These are phyloP conservation scores for Cyathus striatus DNA, from an alignment of 768 basidiomycete species.

Conservation along the genomic window DNA sequence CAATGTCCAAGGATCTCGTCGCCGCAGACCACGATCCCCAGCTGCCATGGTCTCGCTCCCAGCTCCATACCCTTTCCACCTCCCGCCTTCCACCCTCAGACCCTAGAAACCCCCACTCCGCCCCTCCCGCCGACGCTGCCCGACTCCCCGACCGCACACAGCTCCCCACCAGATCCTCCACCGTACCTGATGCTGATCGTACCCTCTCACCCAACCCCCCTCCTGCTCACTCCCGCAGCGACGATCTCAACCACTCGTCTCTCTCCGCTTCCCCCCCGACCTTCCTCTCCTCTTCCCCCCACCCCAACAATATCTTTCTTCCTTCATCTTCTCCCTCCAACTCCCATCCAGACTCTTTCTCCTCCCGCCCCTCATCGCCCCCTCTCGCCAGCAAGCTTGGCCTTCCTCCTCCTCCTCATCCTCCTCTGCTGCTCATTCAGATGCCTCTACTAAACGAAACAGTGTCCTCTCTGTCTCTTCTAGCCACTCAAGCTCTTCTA, in stretches of 20 bases:
- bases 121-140: conserved; percentile 27
- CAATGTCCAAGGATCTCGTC: too few relatives aligned
- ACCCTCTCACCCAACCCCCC: conserved; percentile 32
- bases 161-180: conserved; percentile 62
- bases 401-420: conserved; percentile 58
- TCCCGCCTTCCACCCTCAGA: conserved; percentile 7
- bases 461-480: conserved; percentile 48
- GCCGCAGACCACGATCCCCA: conserved; percentile 11
- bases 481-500: conserved; percentile 28
- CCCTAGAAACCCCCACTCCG: conserved; percentile 23
- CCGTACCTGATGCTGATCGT: conserved; percentile 52
- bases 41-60: conserved; percentile 20
- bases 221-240: conserved; percentile 56
- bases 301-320: too few relatives aligned
- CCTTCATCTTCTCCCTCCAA: too few relatives aligned
- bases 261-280: conserved; percentile 15
- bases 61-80: conserved; percentile 14
- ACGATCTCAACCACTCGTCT: conserved; percentile 70
- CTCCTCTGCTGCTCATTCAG: conserved; percentile 51
- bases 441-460: conserved; percentile 38
- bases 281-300: too few relatives aligned
- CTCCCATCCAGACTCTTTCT: conserved; percentile 16
- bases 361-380: conserved; percentile 43
- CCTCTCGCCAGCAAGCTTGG: conserved; percentile 32
- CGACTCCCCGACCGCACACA: conserved; percentile 46